These are phyloP conservation scores for Plasmodium adleri DNA, from an alignment of 169 alveolate genomes.

Conservation along the genomic window DNA sequence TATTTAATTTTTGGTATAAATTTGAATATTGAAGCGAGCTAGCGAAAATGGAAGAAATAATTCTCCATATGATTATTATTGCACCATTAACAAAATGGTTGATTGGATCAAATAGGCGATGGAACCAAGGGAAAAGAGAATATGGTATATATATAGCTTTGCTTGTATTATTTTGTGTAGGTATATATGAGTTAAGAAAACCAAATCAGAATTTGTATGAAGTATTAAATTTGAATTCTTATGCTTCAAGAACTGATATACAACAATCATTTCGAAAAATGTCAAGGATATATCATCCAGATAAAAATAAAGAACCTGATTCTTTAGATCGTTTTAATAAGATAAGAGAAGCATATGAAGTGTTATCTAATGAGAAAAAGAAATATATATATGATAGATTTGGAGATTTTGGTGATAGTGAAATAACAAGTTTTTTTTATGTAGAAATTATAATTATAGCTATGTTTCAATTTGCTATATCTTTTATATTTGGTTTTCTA, in stretches of 20 bases:
- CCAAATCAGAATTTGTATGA: slow-evolving; percentile 66
- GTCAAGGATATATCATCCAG: slow-evolving; percentile 93
- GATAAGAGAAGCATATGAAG: slow-evolving; percentile 94
- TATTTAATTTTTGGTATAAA: too few relatives aligned
- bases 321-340: slow-evolving; percentile 90
- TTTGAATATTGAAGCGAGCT: background rate
- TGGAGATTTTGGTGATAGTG: slow-evolving; percentile 92
- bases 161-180: slow-evolving; percentile 47
- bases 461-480: slow-evolving; percentile 76
- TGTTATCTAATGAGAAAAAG: slow-evolving; percentile 89
- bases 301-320: slow-evolving; percentile 86
- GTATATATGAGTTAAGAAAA: slow-evolving; percentile 60
- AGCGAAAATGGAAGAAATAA: slow-evolving; percentile 68
- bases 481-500: slow-evolving; percentile 75
- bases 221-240: slow-evolving; percentile 25
- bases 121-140: slow-evolving; percentile 75
- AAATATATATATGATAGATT: slow-evolving; percentile 91
- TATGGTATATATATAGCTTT: slow-evolving; percentile 68
- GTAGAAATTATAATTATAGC: slow-evolving; percentile 71
- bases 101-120: slow-evolving; percentile 49
- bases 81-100: slow-evolving; percentile 77
- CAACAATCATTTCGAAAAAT: slow-evolving; percentile 71
- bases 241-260: slow-evolving; percentile 48
- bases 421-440: slow-evolving; percentile 62
- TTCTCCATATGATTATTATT: slow-evolving; percentile 61